phyloP scores from a whole-genome alignment of 768 basidiomycete species.

The Dentipellis sp. region DNA sequence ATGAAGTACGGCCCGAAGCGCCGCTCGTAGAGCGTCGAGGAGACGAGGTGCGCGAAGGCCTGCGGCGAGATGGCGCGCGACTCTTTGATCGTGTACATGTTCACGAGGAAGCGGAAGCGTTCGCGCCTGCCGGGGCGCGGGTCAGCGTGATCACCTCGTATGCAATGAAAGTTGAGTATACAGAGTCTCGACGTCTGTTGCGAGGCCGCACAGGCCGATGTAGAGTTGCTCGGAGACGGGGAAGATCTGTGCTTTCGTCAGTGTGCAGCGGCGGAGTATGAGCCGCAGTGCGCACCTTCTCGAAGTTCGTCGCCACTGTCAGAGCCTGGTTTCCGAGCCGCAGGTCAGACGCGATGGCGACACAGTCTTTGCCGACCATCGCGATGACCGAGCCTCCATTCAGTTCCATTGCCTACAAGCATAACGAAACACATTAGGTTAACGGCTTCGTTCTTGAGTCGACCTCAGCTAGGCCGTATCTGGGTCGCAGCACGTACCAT shows the following conservation, averaged over 20 bases:
- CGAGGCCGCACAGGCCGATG: slow-evolving; percentile 86
- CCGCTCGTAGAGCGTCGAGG: slow-evolving; percentile 90
- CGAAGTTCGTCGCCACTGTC: slow-evolving; percentile 85
- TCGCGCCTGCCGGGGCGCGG: slow-evolving; percentile 50
- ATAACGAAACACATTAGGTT: too few relatives aligned
- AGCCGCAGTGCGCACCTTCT: slow-evolving; percentile 54
- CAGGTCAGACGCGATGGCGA: slow-evolving; percentile 94
- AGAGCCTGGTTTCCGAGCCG: slow-evolving; percentile 83
- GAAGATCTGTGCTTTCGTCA: slow-evolving; percentile 61
- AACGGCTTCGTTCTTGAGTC: too few relatives aligned
- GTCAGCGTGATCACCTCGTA: neutral
- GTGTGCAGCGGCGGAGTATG: neutral
- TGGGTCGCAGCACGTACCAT: neutral
- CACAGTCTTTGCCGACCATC: slow-evolving; percentile 98
- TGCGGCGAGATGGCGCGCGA: slow-evolving; percentile 94
- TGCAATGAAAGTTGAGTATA: slow-evolving; percentile 26
- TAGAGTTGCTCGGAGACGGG: slow-evolving; percentile 89
- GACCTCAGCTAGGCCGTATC: too few relatives aligned
- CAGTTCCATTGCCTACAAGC: slow-evolving; percentile 74
- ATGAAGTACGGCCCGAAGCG: slow-evolving; percentile 96
- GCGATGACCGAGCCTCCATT: slow-evolving; percentile 99
- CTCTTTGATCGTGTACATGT: slow-evolving; percentile 99
- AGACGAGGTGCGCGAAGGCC: slow-evolving; percentile 92
- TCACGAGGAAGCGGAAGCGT: slow-evolving; percentile 85
- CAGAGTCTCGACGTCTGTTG: slow-evolving; percentile 90